Conservation (phyloP, 1,284 basidiomycete genomes). For the Ustilago trichophora region DNA sequence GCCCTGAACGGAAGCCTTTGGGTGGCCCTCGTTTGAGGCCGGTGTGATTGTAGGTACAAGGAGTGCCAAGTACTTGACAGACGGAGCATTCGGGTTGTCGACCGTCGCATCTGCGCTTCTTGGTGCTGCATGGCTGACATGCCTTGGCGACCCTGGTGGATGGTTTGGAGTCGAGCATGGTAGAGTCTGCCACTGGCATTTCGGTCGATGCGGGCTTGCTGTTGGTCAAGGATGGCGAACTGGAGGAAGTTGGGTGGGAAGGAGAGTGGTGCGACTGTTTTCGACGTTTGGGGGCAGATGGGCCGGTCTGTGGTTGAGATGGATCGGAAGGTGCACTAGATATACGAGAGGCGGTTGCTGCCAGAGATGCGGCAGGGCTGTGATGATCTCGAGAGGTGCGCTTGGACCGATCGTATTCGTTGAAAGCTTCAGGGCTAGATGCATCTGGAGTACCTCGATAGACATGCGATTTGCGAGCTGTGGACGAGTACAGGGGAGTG, state of each 20-base stretch:
- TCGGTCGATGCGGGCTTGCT: not conserved
- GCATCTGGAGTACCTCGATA: slow-evolving; percentile 21
- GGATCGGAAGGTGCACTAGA: not conserved
- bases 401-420: slow-evolving; percentile 9
- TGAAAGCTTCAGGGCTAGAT: slow-evolving; percentile 34
- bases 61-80: slow-evolving; percentile 52
- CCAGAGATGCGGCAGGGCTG: not conserved
- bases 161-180: slow-evolving; percentile 12
- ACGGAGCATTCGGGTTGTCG: slow-evolving; percentile 58
- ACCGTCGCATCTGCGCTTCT: slow-evolving; percentile 60
- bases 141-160: slow-evolving; percentile 52
- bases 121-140: slow-evolving; percentile 55
- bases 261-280: slow-evolving; percentile 5
- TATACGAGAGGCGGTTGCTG: slow-evolving; percentile 5
- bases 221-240: too few relatives aligned
- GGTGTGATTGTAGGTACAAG: slow-evolving; percentile 55
- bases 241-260: not conserved
- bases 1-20: slow-evolving; percentile 58
- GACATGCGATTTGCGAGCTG: slow-evolving; percentile 20
- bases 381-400: not conserved
- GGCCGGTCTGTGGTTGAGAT: not conserved
- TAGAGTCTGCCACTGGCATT: not conserved
- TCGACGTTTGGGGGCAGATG: slow-evolving; percentile 15
- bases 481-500: slow-evolving; percentile 24
- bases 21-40: slow-evolving; percentile 56